A percentile compares a stretch with the other conserved stretches of the same genome.
phyloP scores from a whole-genome alignment of 805 yeast genomes.

The Komagataella ulmi region DNA sequence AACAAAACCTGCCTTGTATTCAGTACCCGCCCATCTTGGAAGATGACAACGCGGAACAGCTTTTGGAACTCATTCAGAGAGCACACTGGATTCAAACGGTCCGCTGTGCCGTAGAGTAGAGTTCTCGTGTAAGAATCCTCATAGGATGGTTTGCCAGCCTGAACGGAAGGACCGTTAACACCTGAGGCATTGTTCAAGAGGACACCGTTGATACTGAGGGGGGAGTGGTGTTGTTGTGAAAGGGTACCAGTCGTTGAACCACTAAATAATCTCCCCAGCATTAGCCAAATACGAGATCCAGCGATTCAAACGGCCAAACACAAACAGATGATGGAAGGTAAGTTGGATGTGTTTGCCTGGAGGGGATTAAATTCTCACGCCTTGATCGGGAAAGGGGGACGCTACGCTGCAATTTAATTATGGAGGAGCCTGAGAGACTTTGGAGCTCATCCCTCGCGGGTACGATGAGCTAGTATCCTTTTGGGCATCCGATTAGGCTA shows the following conservation, averaged over 20 bases:
- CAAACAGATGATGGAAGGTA: not conserved
- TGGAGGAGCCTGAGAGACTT: not conserved
- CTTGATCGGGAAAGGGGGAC: not conserved
- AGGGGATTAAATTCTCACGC: not conserved
- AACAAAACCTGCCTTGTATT: slow-evolving; percentile 33
- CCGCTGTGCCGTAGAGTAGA: slow-evolving; percentile 28
- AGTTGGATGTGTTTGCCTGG: not conserved
- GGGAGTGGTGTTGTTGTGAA: not conserved
- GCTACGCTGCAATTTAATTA: not conserved
- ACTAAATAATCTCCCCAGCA: not conserved
- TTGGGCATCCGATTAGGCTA: not conserved
- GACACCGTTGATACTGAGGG: not conserved
- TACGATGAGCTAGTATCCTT: not conserved
- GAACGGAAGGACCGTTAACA: not conserved
- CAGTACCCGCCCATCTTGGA: slow-evolving; percentile 36
- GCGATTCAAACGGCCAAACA: not conserved
- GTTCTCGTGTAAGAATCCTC: slow-evolving; percentile 33
- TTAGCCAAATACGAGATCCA: not conserved
- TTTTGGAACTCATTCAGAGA: slow-evolving; percentile 2
- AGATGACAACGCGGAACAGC: slow-evolving; percentile 26
- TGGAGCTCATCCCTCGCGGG: not conserved
- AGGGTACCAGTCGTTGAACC: not conserved
- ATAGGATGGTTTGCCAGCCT: slow-evolving; percentile 4
- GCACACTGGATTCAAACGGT: slow-evolving; percentile 8
- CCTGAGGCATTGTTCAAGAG: not conserved